Evolutionary conservation across 2,329 filamentous ascomycete species (phyloP), one percentile per base, ranked within the genome.

Genomic region (Cladosporium sphaerospermum): DNA sequence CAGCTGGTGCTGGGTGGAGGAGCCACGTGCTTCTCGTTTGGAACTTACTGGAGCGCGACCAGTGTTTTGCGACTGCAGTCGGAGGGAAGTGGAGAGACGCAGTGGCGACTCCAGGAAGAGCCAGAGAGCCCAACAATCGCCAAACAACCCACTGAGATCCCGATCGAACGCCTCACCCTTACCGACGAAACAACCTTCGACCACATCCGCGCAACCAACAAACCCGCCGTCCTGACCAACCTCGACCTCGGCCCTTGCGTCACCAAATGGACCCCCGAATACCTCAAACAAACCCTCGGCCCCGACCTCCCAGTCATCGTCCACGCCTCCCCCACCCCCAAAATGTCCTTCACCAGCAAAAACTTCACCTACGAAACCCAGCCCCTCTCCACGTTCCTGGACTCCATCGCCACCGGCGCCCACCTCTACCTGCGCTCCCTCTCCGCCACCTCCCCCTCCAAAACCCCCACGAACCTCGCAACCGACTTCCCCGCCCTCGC

Each of bases 1-100:
- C 70, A 78, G 14, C 62, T 90, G 3, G 71, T 95, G 7, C 69
- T 86, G 45, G 89, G 89, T 1, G 91, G 91, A 13, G 91, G 89
- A 36, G 89, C 87, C 13, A 88, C 89, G 0, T 95, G 89, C 67
- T 95, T 95, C 73, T 90, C 88, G 0, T 95, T 95, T 78, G 90
- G 90, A 1, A 88, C 87, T 6, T 90, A 82, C 63, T 95, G 88
- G 88, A 91, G 90, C 47, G 75, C 77, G 32, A 81, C 9, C 42
- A 19, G 42, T 19, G 11, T 1, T 3, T 28, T 44, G 19, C 34
- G 23, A 16, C 42, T 44, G 19, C 9, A 31, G 31, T n/a, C 13
- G 5, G 19, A 11, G 8, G 42, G 19, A 13, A 13, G 11, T 14
- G 42, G 11, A 19, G 42, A 23, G 42, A 9, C 14, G 19, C 31